These are phyloP conservation scores for Yamadazyma dendronema DNA, from an alignment of 1,139 yeast species.

Conservation along the genomic window DNA sequence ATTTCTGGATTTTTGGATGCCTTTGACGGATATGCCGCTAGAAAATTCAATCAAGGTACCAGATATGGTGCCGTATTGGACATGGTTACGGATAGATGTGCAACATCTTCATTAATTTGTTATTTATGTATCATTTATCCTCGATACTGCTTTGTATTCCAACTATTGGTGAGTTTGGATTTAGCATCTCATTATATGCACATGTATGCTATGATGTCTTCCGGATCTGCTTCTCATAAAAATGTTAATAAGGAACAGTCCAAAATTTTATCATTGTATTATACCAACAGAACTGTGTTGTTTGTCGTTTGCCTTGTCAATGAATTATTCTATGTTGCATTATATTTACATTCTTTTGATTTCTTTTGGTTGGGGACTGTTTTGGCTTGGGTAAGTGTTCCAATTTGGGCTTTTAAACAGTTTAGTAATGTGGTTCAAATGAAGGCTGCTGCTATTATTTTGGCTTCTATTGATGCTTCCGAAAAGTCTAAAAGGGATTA, in stretches of 20 bases:
- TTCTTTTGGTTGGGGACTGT: constrained; percentile 68
- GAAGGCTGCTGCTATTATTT: constrained; percentile 75
- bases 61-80: constrained; percentile 95
- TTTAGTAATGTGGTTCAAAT: constrained; percentile 86
- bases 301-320: constrained; percentile 90
- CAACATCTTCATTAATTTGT: constrained; percentile 88
- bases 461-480: constrained; percentile 80
- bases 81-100: constrained; percentile 98
- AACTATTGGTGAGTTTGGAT: constrained; percentile 80
- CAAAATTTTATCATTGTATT: constrained; percentile 76
- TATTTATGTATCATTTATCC: constrained; percentile 84
- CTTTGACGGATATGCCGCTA: constrained; percentile 93
- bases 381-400: constrained; percentile 64
- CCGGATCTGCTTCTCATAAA: constrained; percentile 84
- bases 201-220: constrained; percentile 89
- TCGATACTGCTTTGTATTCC: constrained; percentile 64
- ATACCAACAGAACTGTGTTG: constrained; percentile 78
- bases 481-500: constrained; percentile 32
- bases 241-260: constrained; percentile 71
- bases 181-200: constrained; percentile 97
- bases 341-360: constrained; percentile 73
- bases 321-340: constrained; percentile 88
- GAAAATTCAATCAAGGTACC: constrained; percentile 85
- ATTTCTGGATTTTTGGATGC: constrained; percentile 93
- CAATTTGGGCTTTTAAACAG: constrained; percentile 91